phyloP scores from a whole-genome alignment of 78 protist species.

The Dictyostelium citrinum region DNA sequence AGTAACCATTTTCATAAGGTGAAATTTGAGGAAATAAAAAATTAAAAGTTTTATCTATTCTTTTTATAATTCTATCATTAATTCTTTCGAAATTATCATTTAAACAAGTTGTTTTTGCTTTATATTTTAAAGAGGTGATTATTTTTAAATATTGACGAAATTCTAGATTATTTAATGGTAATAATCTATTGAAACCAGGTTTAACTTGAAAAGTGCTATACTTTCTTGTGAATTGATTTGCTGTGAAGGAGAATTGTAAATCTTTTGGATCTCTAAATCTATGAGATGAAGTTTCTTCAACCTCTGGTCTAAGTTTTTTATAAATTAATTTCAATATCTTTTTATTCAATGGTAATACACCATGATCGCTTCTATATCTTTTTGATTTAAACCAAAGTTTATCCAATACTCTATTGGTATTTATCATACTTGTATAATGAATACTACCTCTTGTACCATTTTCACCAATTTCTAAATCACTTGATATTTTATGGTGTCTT shows the following conservation, averaged over 20 bases:
- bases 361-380: constrained; percentile 32
- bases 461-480: background rate
- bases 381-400: background rate
- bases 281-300: background rate
- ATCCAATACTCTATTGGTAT: background rate
- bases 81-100: constrained; percentile 9
- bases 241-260: constrained; percentile 29
- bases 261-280: constrained; percentile 3
- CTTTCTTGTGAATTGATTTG: background rate
- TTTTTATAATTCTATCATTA: background rate
- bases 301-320: background rate
- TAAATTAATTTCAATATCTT: constrained; percentile 12
- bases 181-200: background rate
- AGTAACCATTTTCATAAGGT: background rate
- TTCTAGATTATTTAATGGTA: background rate
- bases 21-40: background rate
- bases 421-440: background rate
- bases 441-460: background rate
- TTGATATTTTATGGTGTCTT: background rate
- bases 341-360: constrained; percentile 29
- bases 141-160: background rate
- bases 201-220: background rate
- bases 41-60: background rate
- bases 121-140: background rate
- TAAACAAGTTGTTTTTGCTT: constrained; percentile 50